These are phyloP conservation scores for Mortierella alpina DNA, from an alignment of 192 early-diverging fungal genomes.

Conservation along the genomic window DNA sequence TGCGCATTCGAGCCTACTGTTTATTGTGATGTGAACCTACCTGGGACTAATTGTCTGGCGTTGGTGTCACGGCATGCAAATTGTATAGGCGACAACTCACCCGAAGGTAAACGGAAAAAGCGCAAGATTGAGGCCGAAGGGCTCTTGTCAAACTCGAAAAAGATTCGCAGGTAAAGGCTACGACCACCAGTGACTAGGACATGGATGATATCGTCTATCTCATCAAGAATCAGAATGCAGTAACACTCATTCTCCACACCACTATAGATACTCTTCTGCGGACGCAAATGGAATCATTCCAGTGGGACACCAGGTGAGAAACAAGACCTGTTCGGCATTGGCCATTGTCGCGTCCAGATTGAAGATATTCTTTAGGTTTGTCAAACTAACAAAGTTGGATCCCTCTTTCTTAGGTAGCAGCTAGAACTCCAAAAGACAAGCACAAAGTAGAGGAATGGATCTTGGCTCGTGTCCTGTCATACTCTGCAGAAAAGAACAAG, in stretches of 20 bases:
- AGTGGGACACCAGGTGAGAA: constrained; percentile 43
- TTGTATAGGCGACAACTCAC: constrained; percentile 17
- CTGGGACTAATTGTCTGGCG: neutral
- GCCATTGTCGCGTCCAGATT: neutral
- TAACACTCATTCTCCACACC: neutral
- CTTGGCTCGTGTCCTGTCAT: constrained; percentile 58
- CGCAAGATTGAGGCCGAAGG: constrained; percentile 51
- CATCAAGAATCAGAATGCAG: neutral
- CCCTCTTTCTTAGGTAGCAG: constrained; percentile 56
- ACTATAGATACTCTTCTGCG: constrained; percentile 28
- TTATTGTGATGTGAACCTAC: neutral
- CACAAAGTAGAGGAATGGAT: constrained; percentile 68
- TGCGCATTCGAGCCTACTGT: too few relatives aligned
- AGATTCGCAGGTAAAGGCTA: constrained; percentile 31
- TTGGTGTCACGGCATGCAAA: neutral
- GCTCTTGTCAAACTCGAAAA: constrained; percentile 48
- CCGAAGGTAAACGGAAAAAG: constrained; percentile 46
- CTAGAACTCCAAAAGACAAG: constrained; percentile 62
- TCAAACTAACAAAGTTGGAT: too few relatives aligned
- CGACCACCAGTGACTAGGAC: neutral
- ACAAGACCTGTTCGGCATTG: neutral
- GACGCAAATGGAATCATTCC: constrained; percentile 46
- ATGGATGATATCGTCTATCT: neutral
- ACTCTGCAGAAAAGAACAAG: constrained; percentile 61
- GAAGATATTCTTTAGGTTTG: too few relatives aligned